Evolutionary conservation across 2,329 filamentous ascomycete species (phyloP).

Genomic region (Bipolaris sorokiniana): DNA sequence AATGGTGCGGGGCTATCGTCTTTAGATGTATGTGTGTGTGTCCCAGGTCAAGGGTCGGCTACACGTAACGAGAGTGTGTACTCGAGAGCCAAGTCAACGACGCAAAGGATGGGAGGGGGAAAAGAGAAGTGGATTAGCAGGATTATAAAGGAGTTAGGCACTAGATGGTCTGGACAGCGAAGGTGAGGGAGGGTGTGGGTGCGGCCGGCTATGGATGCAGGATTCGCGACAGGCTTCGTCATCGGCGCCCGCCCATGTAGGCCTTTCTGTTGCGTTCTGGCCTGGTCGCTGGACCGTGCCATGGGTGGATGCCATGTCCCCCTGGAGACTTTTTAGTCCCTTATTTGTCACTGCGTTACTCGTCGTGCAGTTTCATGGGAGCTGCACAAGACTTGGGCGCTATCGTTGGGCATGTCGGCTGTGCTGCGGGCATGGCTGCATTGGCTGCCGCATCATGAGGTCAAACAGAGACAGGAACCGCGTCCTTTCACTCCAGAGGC

Average conservation of each 20-base stretch:
- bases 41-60: slow-evolving; percentile 3
- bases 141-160: slow-evolving; percentile 23
- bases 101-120: slow-evolving; percentile 8
- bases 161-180: slow-evolving; percentile 10
- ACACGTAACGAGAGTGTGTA: slow-evolving; percentile 3
- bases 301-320: slow-evolving; percentile 14
- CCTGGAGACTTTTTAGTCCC: slow-evolving; percentile 5
- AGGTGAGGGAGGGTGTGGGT: slow-evolving; percentile 20
- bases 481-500: slow-evolving; percentile 8
- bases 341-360: slow-evolving; percentile 18
- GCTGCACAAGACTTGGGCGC: slow-evolving; percentile 17
- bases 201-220: slow-evolving; percentile 33
- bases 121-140: slow-evolving; percentile 13
- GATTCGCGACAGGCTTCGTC: slow-evolving; percentile 31
- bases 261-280: slow-evolving; percentile 13
- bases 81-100: slow-evolving; percentile 3
- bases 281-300: slow-evolving; percentile 16
- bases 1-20: slow-evolving; percentile 28
- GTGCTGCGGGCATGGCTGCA: slow-evolving; percentile 1
- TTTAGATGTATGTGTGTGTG: slow-evolving; percentile 9
- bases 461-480: slow-evolving; percentile 1
- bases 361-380: slow-evolving; percentile 7
- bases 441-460: slow-evolving; percentile 1
- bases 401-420: slow-evolving; percentile 22
- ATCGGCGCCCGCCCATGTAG: slow-evolving; percentile 29